These are phyloP conservation scores for Umbilicaria muhlenbergii DNA, from an alignment of 495 filamentous ascomycete species.

Conservation along the genomic window DNA sequence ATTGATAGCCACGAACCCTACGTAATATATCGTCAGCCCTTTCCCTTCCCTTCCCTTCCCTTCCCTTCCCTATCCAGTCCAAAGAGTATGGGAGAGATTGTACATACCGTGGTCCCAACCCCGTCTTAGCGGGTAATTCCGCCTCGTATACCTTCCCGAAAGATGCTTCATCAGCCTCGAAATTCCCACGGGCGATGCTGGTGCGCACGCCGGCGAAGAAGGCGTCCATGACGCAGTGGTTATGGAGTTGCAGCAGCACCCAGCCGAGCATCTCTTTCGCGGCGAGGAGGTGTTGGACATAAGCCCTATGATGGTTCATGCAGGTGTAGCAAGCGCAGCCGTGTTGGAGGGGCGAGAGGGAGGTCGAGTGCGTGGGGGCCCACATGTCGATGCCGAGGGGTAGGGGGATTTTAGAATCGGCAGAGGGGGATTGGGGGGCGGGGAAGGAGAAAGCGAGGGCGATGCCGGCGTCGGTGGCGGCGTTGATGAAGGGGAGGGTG, in stretches of 20 bases:
- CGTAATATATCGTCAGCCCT: not conserved
- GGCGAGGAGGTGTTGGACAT: conserved; percentile 66
- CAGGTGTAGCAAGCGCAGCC: conserved; percentile 75
- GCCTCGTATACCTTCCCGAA: conserved; percentile 52
- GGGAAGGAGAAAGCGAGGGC: conserved; percentile 72
- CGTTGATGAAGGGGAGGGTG: conserved; percentile 54
- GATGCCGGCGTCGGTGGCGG: conserved; percentile 70
- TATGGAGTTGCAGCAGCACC: conserved; percentile 85
- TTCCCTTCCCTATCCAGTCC: too few species aligned
- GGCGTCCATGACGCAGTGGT: conserved; percentile 48
- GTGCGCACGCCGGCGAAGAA: conserved; percentile 62
- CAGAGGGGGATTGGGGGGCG: conserved; percentile 12
- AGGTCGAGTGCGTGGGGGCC: conserved; percentile 35
- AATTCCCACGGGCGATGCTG: conserved; percentile 42
- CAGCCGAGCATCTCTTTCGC: conserved; percentile 95
- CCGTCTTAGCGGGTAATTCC: conserved; percentile 54
- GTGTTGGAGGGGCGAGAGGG: conserved; percentile 38
- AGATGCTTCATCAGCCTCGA: conserved; percentile 36
- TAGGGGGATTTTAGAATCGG: not conserved
- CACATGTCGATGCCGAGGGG: conserved; percentile 70
- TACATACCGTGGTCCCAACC: conserved; percentile 56
- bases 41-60: too few species aligned
- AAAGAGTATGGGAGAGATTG: not conserved
- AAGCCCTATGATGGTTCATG: conserved; percentile 69
- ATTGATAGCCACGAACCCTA: conserved; percentile 72